Percentiles rank a stretch among this genome's conserved stretches.
Evolutionary conservation across 805 yeast genomes (phyloP).

Genomic region (Cephaloascus albidus): DNA sequence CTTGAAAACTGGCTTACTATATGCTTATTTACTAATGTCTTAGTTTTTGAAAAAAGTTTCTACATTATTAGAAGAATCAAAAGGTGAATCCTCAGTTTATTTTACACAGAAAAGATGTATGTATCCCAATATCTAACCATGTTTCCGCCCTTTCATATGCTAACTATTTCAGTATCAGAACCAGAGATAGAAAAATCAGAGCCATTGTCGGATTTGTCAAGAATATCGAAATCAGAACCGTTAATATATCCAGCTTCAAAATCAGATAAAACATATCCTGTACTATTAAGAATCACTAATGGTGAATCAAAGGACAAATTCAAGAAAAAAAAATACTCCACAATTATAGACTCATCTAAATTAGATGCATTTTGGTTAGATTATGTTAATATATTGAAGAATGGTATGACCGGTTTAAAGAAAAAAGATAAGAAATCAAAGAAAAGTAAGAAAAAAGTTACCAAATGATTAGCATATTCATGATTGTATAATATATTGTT

Average conservation of each 20-base stretch:
- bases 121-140: too few species aligned
- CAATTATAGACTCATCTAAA: constrained; percentile 54
- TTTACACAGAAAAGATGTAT: constrained; percentile 46
- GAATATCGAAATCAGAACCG: constrained; percentile 3
- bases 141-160: too few species aligned
- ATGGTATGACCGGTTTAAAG: constrained; percentile 65
- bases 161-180: not conserved
- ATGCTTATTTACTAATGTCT: constrained; percentile 1
- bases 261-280: constrained; percentile 37
- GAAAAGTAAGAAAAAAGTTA: constrained; percentile 34
- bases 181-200: not conserved
- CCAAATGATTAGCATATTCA: constrained; percentile 1
- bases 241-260: not conserved
- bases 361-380: constrained; percentile 71
- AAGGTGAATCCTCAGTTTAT: constrained; percentile 43
- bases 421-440: constrained; percentile 77
- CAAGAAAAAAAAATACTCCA: constrained; percentile 53
- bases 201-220: not conserved
- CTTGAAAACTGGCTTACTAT: too few species aligned
- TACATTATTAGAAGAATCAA: constrained; percentile 10
- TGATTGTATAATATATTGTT: too few species aligned
- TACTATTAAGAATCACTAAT: constrained; percentile 61
- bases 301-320: constrained; percentile 38
- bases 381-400: constrained; percentile 60
- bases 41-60: constrained; percentile 19